phyloP scores from a whole-genome alignment of 1,284 basidiomycete species.

The Paramarasmius palmivorus region DNA sequence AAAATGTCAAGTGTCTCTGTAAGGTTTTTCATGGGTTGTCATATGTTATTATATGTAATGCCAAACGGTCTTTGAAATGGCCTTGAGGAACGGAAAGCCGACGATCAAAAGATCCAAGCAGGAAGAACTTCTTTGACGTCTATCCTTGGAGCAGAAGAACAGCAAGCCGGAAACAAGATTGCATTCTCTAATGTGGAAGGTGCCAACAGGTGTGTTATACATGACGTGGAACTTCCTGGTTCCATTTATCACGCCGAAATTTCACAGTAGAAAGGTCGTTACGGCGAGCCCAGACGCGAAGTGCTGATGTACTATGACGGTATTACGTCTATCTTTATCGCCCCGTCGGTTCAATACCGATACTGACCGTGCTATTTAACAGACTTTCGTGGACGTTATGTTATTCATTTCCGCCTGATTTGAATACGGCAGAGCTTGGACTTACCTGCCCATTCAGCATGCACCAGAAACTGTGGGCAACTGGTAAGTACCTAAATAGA shows the following conservation, averaged over 20 bases:
- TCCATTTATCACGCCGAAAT: constrained; percentile 31
- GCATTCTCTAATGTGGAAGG: constrained; percentile 95
- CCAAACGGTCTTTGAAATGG: constrained; percentile 80
- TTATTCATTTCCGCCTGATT: no score
- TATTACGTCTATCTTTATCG: no score
- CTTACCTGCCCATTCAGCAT: no score
- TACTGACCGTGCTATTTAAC: no score
- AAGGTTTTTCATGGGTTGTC: constrained; percentile 22
- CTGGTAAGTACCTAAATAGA: no score
- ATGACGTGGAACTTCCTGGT: not conserved
- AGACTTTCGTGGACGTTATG: no score
- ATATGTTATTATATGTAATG: not conserved
- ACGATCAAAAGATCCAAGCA: constrained; percentile 81
- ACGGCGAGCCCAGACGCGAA: no score
- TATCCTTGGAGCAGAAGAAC: constrained; percentile 86
- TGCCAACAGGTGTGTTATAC: constrained; percentile 76
- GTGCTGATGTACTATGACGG: no score
- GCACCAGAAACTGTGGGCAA: no score
- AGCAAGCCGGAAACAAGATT: constrained; percentile 93
- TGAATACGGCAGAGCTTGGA: no score
- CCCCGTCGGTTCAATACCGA: no score
- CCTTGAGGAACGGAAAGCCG: constrained; percentile 89
- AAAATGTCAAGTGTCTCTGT: constrained; percentile 86
- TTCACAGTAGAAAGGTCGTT: no score
- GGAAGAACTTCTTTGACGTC: constrained; percentile 94